Evolutionary conservation across 2,329 filamentous ascomycete species (phyloP).

Genomic region (Ophiocordyceps camponoti-floridani): DNA sequence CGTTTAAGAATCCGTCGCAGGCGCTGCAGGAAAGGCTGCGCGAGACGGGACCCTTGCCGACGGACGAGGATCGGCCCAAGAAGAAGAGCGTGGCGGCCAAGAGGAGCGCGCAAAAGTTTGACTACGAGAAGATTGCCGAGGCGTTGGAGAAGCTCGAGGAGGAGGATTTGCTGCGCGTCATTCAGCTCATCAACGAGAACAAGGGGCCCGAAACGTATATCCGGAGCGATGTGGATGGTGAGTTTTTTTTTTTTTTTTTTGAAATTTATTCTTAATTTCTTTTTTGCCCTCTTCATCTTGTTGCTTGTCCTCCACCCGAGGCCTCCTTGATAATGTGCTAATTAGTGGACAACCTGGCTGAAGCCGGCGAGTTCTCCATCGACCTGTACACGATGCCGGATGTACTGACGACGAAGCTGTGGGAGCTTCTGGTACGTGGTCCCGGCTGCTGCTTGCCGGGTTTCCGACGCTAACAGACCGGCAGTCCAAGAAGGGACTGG

Average conservation of each 20-base stretch:
- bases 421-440: conserved; percentile 54
- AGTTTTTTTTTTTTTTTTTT: too few species aligned
- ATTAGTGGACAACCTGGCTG: conserved; percentile 17
- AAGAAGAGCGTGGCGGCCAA: conserved; percentile 51
- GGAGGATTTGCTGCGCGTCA: conserved; percentile 84
- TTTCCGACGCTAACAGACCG: background rate
- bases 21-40: conserved; percentile 63
- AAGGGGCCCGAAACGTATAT: conserved; percentile 90
- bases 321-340: conserved; percentile 11
- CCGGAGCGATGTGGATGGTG: conserved; percentile 91
- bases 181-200: conserved; percentile 96
- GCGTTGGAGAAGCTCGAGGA: conserved; percentile 76
- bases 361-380: conserved; percentile 91
- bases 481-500: conserved; percentile 18
- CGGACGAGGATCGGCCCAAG: conserved; percentile 41
- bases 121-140: conserved; percentile 95
- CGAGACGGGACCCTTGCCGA: conserved; percentile 73
- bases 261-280: too few species aligned
- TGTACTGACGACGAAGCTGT: conserved; percentile 74
- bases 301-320: too few species aligned
- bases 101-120: conserved; percentile 58
- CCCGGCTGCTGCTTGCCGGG: background rate
- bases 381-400: conserved; percentile 97
- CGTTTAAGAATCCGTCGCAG: conserved; percentile 85
- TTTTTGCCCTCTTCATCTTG: too few species aligned